phyloP scores from a whole-genome alignment of 129 eudicot genomes.

The Flaveria sonorensis region DNA sequence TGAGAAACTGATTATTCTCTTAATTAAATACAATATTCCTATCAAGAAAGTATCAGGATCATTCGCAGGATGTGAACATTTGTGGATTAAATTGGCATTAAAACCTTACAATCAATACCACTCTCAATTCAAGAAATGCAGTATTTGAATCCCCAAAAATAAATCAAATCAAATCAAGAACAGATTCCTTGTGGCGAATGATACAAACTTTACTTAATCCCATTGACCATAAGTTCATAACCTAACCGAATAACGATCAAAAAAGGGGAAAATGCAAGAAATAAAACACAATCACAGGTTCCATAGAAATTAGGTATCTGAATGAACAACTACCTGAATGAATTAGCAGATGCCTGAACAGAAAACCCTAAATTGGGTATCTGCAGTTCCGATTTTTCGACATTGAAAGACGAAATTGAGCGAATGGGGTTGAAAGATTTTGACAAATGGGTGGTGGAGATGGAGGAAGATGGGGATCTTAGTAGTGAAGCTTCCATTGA shows the following conservation, averaged over 20 bases:
- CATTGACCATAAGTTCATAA: not conserved
- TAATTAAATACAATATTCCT: not conserved
- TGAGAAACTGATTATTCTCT: not conserved
- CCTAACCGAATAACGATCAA: not conserved
- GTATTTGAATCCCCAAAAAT: not conserved
- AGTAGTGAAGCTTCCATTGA: slow-evolving; percentile 7
- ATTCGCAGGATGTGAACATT: not conserved
- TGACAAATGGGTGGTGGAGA: not conserved
- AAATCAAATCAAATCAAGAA: not conserved
- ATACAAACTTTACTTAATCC: not conserved
- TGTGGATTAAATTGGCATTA: not conserved
- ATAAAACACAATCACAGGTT: not conserved
- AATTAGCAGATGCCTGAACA: slow-evolving; percentile 47
- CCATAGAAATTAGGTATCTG: not conserved
- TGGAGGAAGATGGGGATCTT: not conserved
- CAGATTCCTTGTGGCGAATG: not conserved
- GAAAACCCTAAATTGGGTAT: slow-evolving; percentile 25
- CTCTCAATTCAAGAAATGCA: not conserved
- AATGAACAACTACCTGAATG: slow-evolving; percentile 50
- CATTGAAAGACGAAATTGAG: slow-evolving; percentile 5
- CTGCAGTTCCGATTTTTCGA: slow-evolving; percentile 37
- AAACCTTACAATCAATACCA: not conserved
- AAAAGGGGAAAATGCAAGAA: not conserved
- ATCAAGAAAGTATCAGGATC: too few species aligned
- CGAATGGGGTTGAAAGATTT: not conserved